Base-by-base conservation (phyloP, 257 asterid genomes). In the Buddleja alternifolia region DNA sequence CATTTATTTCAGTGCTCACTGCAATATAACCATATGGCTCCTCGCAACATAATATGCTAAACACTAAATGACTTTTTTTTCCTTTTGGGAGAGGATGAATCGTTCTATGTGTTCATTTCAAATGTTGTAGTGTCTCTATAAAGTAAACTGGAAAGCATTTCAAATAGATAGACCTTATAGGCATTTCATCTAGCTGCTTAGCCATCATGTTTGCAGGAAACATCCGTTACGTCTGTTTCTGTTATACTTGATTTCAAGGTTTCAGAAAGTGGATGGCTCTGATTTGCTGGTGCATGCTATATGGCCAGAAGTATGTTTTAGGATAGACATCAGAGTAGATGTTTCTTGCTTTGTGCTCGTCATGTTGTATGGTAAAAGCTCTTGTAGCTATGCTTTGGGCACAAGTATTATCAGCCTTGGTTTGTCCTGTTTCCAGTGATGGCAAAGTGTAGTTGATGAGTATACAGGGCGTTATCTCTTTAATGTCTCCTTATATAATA, bases 201-300 rank as follows among this genome's bases (percentile, higher is more conserved):
- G 39, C 52, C 57, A n/a, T 51, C 58, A 25, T 57, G 29, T 29
- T 55, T 57, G 23, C 14, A 7, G 17, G 37, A 23, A 63, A 54
- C 45, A 48, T 40, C 12, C 24, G 9, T 52, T 45, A 39, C 34
- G 5, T 50, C 8, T 17, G 17, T 20, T 48, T 32, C 61, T 6
- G 0, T 39, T 19, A 29, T 29, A 14, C 40, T 53, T 40, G 42
- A 60, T 66, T 60, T 29, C 0, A 12, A 41, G 46, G 48, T 57
- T 46, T 11, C 52, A 12, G 50, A 23, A 70, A 57, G 46, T 58
- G 23, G 67, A 71, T 14, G 45, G 48, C 60, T 56, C 42, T 64
- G 20, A 6, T 54, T 60, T 44, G 64, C 60, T 66, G 15, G 36
- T 66, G 63, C 53, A 16, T 52, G 34, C 34, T 15, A 34, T 46